Percentiles rank a stretch among this genome's conserved stretches.
phyloP scores from a whole-genome alignment of 148 eudicot genomes.

The Cornus kousa region DNA sequence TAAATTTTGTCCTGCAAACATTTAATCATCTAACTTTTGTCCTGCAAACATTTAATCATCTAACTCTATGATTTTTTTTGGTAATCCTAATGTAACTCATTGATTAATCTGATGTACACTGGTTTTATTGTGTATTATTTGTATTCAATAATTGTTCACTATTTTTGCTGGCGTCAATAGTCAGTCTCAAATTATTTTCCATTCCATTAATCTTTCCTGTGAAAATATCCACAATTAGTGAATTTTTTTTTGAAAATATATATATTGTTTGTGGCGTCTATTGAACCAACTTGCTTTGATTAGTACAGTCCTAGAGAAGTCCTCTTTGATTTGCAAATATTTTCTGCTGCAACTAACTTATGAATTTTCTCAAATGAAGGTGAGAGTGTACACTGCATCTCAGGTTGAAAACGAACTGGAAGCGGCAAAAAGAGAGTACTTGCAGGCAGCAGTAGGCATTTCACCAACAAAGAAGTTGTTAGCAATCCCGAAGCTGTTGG shows the following conservation, averaged over 20 bases:
- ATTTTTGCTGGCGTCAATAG: too few relatives aligned
- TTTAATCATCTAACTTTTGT: conserved; percentile 1
- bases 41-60: background rate
- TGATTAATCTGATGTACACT: too few relatives aligned
- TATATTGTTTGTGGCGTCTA: background rate
- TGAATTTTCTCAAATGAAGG: conserved; percentile 36
- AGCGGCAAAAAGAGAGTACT: conserved; percentile 75
- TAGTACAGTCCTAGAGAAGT: background rate
- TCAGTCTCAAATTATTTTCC: background rate
- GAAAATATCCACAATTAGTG: background rate
- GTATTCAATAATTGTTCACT: too few relatives aligned
- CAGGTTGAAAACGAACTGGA: conserved; percentile 78
- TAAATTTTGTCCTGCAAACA: too few relatives aligned
- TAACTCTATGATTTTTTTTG: background rate
- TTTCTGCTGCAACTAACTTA: background rate
- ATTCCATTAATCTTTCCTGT: background rate
- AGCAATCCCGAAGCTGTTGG: conserved; percentile 71
- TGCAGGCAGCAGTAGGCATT: conserved; percentile 78
- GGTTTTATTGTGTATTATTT: too few relatives aligned
- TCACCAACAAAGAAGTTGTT: conserved; percentile 46
- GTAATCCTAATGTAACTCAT: too few relatives aligned
- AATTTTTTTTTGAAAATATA: background rate
- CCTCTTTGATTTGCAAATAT: background rate
- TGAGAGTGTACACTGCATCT: conserved; percentile 80
- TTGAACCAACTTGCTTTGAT: too few relatives aligned